Percentiles rank a stretch among this genome's conserved stretches.
Evolutionary conservation across 495 filamentous ascomycete genomes (phyloP).

Genomic region (Penicillium pancosmium): DNA sequence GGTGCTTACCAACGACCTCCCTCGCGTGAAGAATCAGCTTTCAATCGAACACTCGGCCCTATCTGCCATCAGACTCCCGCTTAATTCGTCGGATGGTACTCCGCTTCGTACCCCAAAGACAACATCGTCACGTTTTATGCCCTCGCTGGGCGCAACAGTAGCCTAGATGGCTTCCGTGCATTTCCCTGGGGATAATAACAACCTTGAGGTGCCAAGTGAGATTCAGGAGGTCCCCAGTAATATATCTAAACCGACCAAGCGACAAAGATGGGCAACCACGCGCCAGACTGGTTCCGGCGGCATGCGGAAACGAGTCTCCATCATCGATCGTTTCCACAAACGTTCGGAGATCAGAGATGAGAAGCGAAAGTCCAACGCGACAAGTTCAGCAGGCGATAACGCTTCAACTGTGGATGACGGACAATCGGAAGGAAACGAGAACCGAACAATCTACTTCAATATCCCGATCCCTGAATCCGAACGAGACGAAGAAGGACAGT

Average conservation of each 20-base stretch:
- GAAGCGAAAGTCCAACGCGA: constrained; percentile 62
- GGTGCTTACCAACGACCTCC: background rate
- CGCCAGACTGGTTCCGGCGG: constrained; percentile 73
- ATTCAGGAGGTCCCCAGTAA: constrained; percentile 46
- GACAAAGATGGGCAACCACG: constrained; percentile 93
- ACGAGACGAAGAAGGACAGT: constrained; percentile 80
- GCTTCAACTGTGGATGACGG: constrained; percentile 46
- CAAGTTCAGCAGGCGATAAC: constrained; percentile 35
- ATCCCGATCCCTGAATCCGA: constrained; percentile 74
- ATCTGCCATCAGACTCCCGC: constrained; percentile 29
- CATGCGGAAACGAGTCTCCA: constrained; percentile 77
- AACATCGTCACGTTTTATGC: constrained; percentile 33
- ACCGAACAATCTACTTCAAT: constrained; percentile 81
- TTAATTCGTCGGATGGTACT: constrained; percentile 37
- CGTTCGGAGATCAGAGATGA: constrained; percentile 59
- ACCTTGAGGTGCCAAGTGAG: constrained; percentile 25
- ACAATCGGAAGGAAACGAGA: constrained; percentile 26
- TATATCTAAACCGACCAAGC: constrained; percentile 62
- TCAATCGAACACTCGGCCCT: background rate
- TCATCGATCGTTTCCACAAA: constrained; percentile 77
- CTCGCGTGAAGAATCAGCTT: constrained; percentile 6
- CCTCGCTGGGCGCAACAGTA: constrained; percentile 30
- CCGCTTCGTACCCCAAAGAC: constrained; percentile 17
- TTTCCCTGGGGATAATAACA: constrained; percentile 31
- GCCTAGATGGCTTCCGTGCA: constrained; percentile 44